Evolutionary conservation across 2,329 filamentous ascomycete species (phyloP).

Genomic region (Fusarium sp.): DNA sequence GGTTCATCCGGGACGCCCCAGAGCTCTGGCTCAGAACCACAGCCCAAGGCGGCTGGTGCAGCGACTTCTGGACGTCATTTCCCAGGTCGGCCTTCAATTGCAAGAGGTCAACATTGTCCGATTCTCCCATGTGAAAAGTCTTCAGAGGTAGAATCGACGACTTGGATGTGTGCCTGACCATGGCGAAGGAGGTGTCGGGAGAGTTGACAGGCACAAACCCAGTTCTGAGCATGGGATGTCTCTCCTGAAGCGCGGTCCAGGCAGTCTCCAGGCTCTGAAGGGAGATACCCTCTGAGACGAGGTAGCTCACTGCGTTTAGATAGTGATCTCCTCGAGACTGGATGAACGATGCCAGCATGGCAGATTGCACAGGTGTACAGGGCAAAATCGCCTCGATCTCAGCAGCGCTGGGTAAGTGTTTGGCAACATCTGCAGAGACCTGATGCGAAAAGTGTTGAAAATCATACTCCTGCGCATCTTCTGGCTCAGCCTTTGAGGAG

Average conservation of each 20-base stretch:
- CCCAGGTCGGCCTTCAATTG: slow-evolving; percentile 52
- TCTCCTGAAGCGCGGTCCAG: slow-evolving; percentile 65
- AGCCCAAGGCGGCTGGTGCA: slow-evolving; percentile 72
- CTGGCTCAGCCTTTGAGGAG: background rate
- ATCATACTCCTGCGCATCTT: slow-evolving; percentile 47
- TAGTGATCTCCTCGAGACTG: slow-evolving; percentile 76
- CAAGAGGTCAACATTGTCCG: slow-evolving; percentile 42
- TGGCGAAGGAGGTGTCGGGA: slow-evolving; percentile 72
- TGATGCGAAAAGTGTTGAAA: slow-evolving; percentile 51
- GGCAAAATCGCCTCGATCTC: slow-evolving; percentile 72
- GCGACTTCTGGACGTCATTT: slow-evolving; percentile 49
- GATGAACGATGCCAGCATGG: slow-evolving; percentile 81
- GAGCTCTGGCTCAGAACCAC: slow-evolving; percentile 58
- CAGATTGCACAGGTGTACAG: slow-evolving; percentile 82
- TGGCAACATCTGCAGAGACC: slow-evolving; percentile 44
- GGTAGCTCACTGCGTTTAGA: slow-evolving; percentile 76
- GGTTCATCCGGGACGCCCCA: slow-evolving; percentile 48
- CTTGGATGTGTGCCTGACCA: slow-evolving; percentile 69
- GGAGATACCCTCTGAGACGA: slow-evolving; percentile 55
- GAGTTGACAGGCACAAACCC: slow-evolving; percentile 76
- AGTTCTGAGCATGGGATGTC: slow-evolving; percentile 79
- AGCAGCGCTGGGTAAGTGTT: slow-evolving; percentile 25
- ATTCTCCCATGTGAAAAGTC: background rate
- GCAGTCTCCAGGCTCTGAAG: slow-evolving; percentile 60
- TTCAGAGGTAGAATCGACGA: slow-evolving; percentile 25